Base-by-base conservation (phyloP, 2,329 filamentous ascomycete genomes). In the Exophiala bonariae region DNA sequence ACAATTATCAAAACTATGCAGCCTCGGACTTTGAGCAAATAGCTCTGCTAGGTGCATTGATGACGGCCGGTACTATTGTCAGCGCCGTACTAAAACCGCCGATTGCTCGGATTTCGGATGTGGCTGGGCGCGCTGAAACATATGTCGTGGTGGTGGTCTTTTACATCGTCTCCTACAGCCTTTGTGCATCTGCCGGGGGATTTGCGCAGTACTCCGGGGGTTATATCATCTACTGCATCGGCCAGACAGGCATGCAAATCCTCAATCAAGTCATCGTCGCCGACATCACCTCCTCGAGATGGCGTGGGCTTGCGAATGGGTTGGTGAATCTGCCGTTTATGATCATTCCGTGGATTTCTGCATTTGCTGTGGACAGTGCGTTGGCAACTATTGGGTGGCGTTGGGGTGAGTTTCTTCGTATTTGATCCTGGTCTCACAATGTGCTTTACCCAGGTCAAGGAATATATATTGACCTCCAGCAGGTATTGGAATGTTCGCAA, bases 201-300 rank as follows among this genome's bases (percentile, higher is more conserved):
- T 66, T 72, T 53, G 61, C 59, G 11, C 61, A 61, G 1, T 72
- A 70, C 51, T 64, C 66, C 9, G 63, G 64, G 1, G 68, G 68
- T 1, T 65, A 61, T 19, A 57, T 71, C 10, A 58, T 72, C 34
- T 65, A 66, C 41, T 59, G 61, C 7, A 52, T 70, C 16, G 70
- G 66, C 3, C 62, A 68, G 36, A 67, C 69, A 0, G 69, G 70
- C 3, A 67, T 64, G 8, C 60, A 66, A 14, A 65, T 73, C 16
- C 61, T 73, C 41, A 68, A 72, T 79, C 59, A 69, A 18, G 65
- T 72, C 32, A 58, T 74, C 37, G 64, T 73, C 6, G 67, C 69
- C 0, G 70, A 74, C 52, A 57, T 73, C 8, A 70, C 70, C 1
- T 67, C 61, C 3, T 66, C 67, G 55, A 59, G 69, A 17, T 70